A percentile compares a stretch with the other conserved stretches of the same genome.
Conservation (phyloP, 2,329 filamentous ascomycete genomes). For the Trichoderma sp. region DNA sequence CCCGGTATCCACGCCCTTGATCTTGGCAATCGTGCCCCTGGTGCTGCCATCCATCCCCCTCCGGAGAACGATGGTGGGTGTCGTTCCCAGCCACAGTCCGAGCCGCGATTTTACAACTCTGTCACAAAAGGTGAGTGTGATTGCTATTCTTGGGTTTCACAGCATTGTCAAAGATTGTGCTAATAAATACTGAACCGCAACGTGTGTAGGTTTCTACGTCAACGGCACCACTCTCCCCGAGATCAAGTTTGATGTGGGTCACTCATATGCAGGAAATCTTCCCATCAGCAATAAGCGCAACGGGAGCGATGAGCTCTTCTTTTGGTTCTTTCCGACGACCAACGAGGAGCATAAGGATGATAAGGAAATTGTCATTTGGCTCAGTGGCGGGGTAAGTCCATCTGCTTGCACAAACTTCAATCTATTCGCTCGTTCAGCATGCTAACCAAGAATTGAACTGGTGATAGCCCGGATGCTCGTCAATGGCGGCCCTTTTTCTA, state of each 20-base stretch:
- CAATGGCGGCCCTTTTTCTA: slow-evolving; percentile 68
- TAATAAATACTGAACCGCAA: not conserved
- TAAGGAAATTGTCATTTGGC: slow-evolving; percentile 64
- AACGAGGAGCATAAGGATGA: slow-evolving; percentile 45
- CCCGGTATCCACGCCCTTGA: not conserved
- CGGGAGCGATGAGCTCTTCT: slow-evolving; percentile 59
- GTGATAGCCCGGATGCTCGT: slow-evolving; percentile 55
- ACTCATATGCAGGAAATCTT: slow-evolving; percentile 64
- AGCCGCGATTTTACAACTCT: slow-evolving; percentile 8
- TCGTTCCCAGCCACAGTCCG: not conserved
- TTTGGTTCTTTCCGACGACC: slow-evolving; percentile 66
- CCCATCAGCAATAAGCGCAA: slow-evolving; percentile 48
- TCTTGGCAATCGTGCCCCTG: not conserved
- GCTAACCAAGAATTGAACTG: not conserved
- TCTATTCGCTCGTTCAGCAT: not conserved
- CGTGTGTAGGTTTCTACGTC: slow-evolving; percentile 58
- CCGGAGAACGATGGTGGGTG: not conserved
- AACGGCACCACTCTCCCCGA: slow-evolving; percentile 67
- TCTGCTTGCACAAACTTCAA: not conserved
- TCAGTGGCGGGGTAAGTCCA: slow-evolving; percentile 53
- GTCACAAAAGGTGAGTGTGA: slow-evolving; percentile 5
- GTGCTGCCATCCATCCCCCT: not conserved
- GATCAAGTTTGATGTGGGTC: slow-evolving; percentile 67
- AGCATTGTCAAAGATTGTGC: not conserved
- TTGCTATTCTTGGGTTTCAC: not conserved